Percentiles rank a stretch among this genome's conserved stretches.
Conservation (phyloP, 345 rosid genomes). For the Ricinus communis region DNA sequence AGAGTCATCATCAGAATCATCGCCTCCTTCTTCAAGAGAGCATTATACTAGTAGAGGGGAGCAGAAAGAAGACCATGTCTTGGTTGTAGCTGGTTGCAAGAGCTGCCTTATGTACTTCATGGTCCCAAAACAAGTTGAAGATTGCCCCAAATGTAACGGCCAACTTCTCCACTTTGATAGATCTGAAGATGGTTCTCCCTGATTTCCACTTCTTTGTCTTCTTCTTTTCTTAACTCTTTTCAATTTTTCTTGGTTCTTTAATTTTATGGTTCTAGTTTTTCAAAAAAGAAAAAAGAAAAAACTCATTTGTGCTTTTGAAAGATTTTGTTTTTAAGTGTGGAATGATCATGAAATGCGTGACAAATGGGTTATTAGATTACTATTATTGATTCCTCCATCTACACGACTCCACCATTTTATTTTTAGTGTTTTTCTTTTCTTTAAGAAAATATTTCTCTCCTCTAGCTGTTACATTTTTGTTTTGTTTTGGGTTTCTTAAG, state of each 20-base stretch:
- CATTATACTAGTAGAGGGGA: slow-evolving; percentile 12
- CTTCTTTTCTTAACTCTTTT: not conserved
- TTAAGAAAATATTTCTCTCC: not conserved
- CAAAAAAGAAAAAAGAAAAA: no score
- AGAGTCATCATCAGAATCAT: slow-evolving; percentile 70
- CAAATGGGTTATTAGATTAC: slow-evolving; percentile 19
- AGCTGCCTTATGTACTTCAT: slow-evolving; percentile 89
- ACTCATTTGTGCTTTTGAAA: slow-evolving; percentile 24
- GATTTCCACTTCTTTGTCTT: slow-evolving; percentile 17
- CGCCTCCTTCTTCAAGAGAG: slow-evolving; percentile 45
- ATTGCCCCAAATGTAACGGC: slow-evolving; percentile 79
- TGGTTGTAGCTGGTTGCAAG: slow-evolving; percentile 96
- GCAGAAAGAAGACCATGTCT: slow-evolving; percentile 46
- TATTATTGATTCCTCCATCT: not conserved
- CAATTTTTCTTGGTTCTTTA: not conserved
- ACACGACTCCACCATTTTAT: not conserved
- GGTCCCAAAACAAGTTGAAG: slow-evolving; percentile 77
- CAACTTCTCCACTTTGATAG: slow-evolving; percentile 84
- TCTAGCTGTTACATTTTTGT: not conserved
- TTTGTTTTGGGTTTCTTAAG: not conserved
- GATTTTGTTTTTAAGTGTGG: slow-evolving; percentile 27
- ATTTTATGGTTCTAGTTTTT: not conserved
- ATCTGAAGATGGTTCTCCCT: slow-evolving; percentile 46
- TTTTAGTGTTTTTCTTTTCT: not conserved
- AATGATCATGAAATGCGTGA: slow-evolving; percentile 32